Percentiles rank a stretch among this genome's conserved stretches.
These are phyloP conservation scores for Penicillium nucicola DNA, from an alignment of 495 filamentous ascomycete species.

Conservation along the genomic window DNA sequence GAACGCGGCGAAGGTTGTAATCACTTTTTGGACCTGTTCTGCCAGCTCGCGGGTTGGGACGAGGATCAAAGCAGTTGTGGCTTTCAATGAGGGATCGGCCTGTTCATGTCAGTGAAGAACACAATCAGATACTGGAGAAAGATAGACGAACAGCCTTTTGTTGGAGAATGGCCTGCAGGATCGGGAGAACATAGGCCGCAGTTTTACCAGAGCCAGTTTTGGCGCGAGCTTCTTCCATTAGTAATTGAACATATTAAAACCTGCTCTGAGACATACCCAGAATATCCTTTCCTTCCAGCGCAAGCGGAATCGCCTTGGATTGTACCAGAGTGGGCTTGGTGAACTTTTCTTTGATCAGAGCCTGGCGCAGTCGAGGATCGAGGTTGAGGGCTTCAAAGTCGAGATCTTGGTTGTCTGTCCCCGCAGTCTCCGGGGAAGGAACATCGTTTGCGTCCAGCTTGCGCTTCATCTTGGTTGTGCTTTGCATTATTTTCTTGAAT, in stretches of 20 bases:
- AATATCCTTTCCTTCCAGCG: conserved; percentile 87
- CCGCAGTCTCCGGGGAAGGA: conserved; percentile 40
- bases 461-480: conserved; percentile 52
- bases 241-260: background rate
- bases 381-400: conserved; percentile 59
- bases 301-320: conserved; percentile 80
- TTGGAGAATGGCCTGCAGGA: conserved; percentile 76
- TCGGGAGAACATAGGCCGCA: conserved; percentile 90
- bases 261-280: conserved; percentile 49
- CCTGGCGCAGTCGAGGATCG: conserved; percentile 82
- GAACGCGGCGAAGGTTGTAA: conserved; percentile 70
- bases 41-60: conserved; percentile 94
- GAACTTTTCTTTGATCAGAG: conserved; percentile 79
- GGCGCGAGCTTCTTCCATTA: conserved; percentile 60
- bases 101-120: conserved; percentile 8
- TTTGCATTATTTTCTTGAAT: conserved; percentile 10
- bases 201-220: conserved; percentile 97
- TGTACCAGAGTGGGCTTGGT: conserved; percentile 83
- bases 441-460: conserved; percentile 61
- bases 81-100: conserved; percentile 40
- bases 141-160: conserved; percentile 59
- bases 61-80: conserved; percentile 72
- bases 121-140: background rate
- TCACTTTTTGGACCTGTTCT: conserved; percentile 75
- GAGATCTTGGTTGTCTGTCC: conserved; percentile 23